Evolutionary conservation across 257 asterid species (phyloP), one percentile per base, ranked within the genome.

Genomic region (Verbascum thapsus): DNA sequence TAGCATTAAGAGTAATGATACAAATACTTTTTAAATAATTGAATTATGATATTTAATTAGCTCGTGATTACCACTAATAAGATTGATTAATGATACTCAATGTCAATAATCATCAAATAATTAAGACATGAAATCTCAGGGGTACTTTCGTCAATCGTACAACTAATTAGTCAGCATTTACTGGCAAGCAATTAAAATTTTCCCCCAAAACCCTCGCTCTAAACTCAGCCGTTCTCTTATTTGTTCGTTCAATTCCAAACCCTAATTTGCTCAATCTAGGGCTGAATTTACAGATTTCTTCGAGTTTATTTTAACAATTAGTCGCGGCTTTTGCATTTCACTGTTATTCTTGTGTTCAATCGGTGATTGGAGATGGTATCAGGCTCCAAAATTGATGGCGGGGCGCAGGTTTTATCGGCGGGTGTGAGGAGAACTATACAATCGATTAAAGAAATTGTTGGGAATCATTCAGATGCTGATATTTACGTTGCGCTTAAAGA

Each of bases 381-480:
- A 20, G 85, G 82, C 63, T 11, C 90, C 10, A 79, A 78, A 73
- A 38, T 55, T 61, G 96, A 88, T 43, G 90, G 90, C 62, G 95
- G 84, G 56, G 53, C 85, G 16, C 91, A 85, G 23, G 78, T 77
- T 75, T 12, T 89, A 16, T 77, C 99, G 53, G 88, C 90, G 18
- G 94, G 94, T n/a, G 90, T 92, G 42, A 69, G 90, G 65, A 80
- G 77, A 51, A 89, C 96, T 13, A 86, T 92, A 60, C 88, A 83
- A 51, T 79, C 90, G 67, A 85, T 92, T 63, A 92, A 87, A 68
- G 99, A 89, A 68, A 84, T 89, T 34, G 91, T 90, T 47, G 83
- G 94, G 23, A 81, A 85, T 70, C 96, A 92, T 69, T 82, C 97
- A 8, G 96, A 89, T 61, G 94, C 96, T 58, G 97, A 92, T 68